phyloP scores from a whole-genome alignment of 805 yeast genomes.

The Yarrowia sp. region DNA sequence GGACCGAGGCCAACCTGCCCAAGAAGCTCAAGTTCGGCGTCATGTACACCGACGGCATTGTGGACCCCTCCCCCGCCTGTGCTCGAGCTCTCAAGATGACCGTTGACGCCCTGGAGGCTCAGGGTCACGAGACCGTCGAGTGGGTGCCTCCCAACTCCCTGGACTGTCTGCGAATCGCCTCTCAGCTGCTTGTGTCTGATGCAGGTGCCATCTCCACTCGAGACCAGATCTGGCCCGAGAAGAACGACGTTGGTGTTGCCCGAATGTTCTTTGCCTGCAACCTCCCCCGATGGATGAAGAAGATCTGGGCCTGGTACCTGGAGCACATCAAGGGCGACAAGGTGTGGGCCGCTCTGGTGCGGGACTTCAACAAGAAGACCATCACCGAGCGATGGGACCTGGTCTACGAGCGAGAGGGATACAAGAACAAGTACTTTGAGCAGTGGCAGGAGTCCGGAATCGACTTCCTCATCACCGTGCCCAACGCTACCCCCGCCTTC shows the following conservation, averaged over 20 bases:
- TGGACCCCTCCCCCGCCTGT: slow-evolving; percentile 60
- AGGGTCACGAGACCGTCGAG: slow-evolving; percentile 58
- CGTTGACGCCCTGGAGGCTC: slow-evolving; percentile 52
- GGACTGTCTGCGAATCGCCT: slow-evolving; percentile 65
- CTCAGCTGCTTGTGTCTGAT: slow-evolving; percentile 52
- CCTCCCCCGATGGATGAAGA: slow-evolving; percentile 50
- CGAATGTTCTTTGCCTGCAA: slow-evolving; percentile 48
- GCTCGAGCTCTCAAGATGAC: slow-evolving; percentile 53
- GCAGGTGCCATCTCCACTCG: slow-evolving; percentile 48
- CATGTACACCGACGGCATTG: slow-evolving; percentile 57
- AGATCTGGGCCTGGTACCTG: slow-evolving; percentile 51
- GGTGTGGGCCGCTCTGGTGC: slow-evolving; percentile 52
- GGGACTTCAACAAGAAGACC: slow-evolving; percentile 50
- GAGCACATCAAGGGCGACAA: slow-evolving; percentile 49
- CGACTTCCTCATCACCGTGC: slow-evolving; percentile 52
- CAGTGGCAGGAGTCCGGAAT: slow-evolving; percentile 52
- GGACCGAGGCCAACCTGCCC: slow-evolving; percentile 55
- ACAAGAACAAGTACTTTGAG: slow-evolving; percentile 48
- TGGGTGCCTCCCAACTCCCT: slow-evolving; percentile 60
- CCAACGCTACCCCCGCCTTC: slow-evolving; percentile 56
- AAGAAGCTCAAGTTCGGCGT: slow-evolving; percentile 57
- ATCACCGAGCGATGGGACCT: slow-evolving; percentile 51
- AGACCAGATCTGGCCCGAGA: slow-evolving; percentile 48
- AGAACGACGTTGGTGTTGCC: slow-evolving; percentile 51
- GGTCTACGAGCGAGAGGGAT: slow-evolving; percentile 50